Percentiles rank a stretch among this genome's conserved stretches.
Conservation (phyloP, 2,329 filamentous ascomycete species). For the Zymoseptoria ardabiliae region DNA sequence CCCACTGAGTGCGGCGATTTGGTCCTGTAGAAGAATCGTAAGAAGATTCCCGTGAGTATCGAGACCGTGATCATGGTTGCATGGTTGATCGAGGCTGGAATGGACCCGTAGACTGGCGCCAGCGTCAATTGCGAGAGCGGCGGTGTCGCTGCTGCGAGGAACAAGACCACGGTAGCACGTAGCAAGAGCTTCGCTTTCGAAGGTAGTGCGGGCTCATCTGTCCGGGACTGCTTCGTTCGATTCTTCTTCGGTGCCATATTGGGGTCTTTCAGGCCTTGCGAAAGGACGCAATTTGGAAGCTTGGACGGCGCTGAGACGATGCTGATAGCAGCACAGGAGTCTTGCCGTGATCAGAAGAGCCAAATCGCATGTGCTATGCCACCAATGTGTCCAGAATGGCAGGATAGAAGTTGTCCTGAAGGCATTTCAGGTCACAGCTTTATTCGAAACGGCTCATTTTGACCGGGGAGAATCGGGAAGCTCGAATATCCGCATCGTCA, state of each 20-base stretch:
- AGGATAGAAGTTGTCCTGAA: background rate
- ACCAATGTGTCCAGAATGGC: background rate
- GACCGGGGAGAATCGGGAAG: no score
- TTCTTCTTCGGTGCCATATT: background rate
- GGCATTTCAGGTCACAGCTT: background rate
- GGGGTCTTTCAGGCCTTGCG: no score
- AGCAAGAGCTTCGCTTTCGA: background rate
- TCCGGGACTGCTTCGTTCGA: background rate
- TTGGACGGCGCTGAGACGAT: background rate
- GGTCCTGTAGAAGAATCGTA: background rate
- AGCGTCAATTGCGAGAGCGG: slow-evolving; percentile 68
- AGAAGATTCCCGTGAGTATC: background rate
- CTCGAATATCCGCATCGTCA: background rate
- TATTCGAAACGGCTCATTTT: background rate
- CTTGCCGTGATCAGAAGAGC: no score
- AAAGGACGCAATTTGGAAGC: background rate
- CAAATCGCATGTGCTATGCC: no score
- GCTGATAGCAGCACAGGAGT: background rate
- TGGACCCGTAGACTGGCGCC: slow-evolving; percentile 81
- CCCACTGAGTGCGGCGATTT: background rate
- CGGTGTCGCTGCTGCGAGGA: slow-evolving; percentile 56
- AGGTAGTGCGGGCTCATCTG: background rate
- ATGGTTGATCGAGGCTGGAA: slow-evolving; percentile 55
- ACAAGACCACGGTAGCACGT: slow-evolving; percentile 1
- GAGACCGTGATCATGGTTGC: slow-evolving; percentile 42